Base-by-base conservation (phyloP, 2,329 filamentous ascomycete species). In the Ophiocordyceps camponoti-rufipedis region DNA sequence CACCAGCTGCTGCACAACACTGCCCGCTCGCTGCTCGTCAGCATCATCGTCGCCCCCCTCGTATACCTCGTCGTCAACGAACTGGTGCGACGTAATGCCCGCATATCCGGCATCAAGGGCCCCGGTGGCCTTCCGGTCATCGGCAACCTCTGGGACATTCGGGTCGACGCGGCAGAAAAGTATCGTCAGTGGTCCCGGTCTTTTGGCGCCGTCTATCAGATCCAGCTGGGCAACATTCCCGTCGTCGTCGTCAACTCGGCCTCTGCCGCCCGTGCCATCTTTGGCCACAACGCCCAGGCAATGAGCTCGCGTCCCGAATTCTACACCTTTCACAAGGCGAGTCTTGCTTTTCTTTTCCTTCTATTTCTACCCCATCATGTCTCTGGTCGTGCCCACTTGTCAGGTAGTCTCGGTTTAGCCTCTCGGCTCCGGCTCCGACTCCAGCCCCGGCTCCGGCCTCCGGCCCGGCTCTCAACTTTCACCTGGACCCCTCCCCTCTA, bases 321-420 rank as follows among this genome's bases (percentile, higher is more conserved):
- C 45, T 75, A 76, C 55, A 75, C 71, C 1, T 75, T 77, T 45
- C 73, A 77, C 53, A 75, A 73, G 58, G 71, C 71, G 12, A 19
- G 46, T 19, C 18, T 28, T n/a, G 18, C 10, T 7, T 5, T 16
- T 41, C 23, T 18, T 41, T 41, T 11, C 2, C 19, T 11, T 29
- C 4, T 16, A 41, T 18, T 18, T n/a, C 33, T n/a, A 1, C 13
- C 2, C n/a, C 6, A 5, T 11, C 5, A 6, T 14, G 33, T 7
- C 33, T 38, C 33, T n/a, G 33, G 33, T 38, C 9, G 23, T 23
- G 23, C 23, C 23, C 23, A 23, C 23, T 23, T 23, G 5, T 23
- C n/a, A n/a, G n/a, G n/a, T 23, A 5, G 23, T 23, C 23, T 23
- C 23, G 23, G 23, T 23, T 23, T 23, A 23, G 23, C 23, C 23